phyloP scores from a whole-genome alignment of 2,329 filamentous ascomycete species.

The Huntiella abstrusa region DNA sequence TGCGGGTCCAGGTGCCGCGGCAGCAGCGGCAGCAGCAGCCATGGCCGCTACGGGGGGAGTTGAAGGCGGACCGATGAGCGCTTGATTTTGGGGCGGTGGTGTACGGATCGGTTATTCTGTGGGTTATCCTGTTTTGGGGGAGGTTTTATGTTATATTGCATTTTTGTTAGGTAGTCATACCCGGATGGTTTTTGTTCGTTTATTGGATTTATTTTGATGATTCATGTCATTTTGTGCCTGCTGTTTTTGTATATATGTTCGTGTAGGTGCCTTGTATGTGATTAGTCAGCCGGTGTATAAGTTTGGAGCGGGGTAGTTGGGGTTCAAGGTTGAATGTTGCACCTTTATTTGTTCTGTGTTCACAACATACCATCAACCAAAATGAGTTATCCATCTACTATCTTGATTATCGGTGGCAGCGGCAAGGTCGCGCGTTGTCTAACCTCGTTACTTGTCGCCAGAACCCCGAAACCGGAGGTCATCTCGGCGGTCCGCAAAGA shows the following conservation, averaged over 20 bases:
- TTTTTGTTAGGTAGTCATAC: neutral
- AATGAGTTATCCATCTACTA: conserved; percentile 13
- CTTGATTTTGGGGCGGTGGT: conserved; percentile 1
- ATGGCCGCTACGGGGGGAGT: conserved; percentile 21
- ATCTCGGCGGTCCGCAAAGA: conserved; percentile 16
- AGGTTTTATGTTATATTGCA: neutral
- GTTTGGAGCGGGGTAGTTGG: too few species aligned
- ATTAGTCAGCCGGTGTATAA: too few species aligned
- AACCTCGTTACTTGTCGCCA: conserved; percentile 13
- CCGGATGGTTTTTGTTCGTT: neutral
- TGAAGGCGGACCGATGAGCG: conserved; percentile 18
- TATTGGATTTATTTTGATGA: neutral
- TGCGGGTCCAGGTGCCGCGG: conserved; percentile 5
- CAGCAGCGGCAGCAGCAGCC: conserved; percentile 16
- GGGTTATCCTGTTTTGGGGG: conserved; percentile 1
- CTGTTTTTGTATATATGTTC: too few species aligned
- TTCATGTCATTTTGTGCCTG: too few species aligned
- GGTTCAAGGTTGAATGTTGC: neutral
- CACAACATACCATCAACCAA: neutral
- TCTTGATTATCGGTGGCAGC: conserved; percentile 15
- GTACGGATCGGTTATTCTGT: neutral
- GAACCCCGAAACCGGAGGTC: conserved; percentile 13
- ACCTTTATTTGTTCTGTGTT: neutral
- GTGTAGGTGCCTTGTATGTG: too few species aligned
- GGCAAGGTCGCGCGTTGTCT: conserved; percentile 15